Percentiles rank a stretch among this genome's conserved stretches.
Conservation (phyloP, 2,329 filamentous ascomycete species). For the Byssoonygena ceratinophila region DNA sequence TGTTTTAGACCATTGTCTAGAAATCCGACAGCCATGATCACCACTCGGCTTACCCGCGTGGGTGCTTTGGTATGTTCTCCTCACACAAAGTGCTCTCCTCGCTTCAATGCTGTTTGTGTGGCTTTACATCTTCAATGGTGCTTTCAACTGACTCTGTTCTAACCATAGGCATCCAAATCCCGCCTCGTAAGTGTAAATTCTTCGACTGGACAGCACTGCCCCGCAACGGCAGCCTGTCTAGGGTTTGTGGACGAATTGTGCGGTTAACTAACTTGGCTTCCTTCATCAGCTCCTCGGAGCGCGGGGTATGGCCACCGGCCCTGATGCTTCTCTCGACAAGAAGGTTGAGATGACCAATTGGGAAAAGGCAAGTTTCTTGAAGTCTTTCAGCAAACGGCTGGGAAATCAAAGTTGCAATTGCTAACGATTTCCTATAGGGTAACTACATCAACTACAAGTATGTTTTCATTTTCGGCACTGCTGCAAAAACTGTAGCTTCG, state of each 20-base stretch:
- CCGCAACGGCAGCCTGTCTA: not conserved
- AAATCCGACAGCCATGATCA: conserved; percentile 39
- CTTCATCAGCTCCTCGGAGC: conserved; percentile 51
- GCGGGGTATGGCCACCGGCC: conserved; percentile 68
- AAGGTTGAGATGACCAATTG: conserved; percentile 98
- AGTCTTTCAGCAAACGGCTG: not conserved
- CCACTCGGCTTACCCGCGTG: conserved; percentile 38
- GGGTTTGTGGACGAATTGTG: conserved; percentile 9
- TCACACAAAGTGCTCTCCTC: not conserved
- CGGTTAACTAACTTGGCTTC: conserved; percentile 26
- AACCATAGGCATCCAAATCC: conserved; percentile 35
- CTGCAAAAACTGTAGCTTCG: not conserved
- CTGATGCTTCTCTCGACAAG: conserved; percentile 75
- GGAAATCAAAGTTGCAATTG: conserved; percentile 10
- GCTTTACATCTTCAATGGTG: conserved; percentile 20
- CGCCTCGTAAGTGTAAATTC: conserved; percentile 33
- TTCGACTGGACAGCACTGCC: conserved; percentile 1
- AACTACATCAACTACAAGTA: conserved; percentile 96
- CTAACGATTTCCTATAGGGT: conserved; percentile 37
- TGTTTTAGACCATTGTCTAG: conserved; percentile 25
- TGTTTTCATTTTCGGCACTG: conserved; percentile 6
- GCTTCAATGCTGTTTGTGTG: not conserved
- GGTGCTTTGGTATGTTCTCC: conserved; percentile 38
- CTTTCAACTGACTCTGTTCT: conserved; percentile 4
- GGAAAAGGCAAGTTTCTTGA: conserved; percentile 54